These are phyloP conservation scores for Acidomyces sp. DNA, from an alignment of 495 filamentous ascomycete species.

Conservation along the genomic window DNA sequence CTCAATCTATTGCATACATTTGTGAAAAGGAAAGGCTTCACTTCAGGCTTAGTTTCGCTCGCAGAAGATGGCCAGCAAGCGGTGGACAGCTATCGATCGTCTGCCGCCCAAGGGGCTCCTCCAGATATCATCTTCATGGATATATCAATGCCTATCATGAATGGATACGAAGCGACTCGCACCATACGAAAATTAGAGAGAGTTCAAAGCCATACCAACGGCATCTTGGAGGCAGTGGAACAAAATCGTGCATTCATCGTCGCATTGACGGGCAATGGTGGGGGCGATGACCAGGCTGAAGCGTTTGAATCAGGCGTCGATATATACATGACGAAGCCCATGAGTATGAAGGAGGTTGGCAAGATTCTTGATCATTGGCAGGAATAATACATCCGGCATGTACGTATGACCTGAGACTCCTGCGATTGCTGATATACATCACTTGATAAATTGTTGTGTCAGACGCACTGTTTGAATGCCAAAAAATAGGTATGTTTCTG, in stretches of 20 bases:
- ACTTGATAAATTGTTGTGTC: too few species aligned
- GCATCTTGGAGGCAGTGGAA: too few species aligned
- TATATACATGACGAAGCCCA: conserved; percentile 12
- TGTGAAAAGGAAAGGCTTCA: conserved; percentile 12
- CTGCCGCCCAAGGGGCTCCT: not conserved
- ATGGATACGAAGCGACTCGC: conserved; percentile 18
- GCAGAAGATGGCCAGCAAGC: conserved; percentile 18
- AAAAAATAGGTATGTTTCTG: too few species aligned
- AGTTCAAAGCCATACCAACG: not conserved
- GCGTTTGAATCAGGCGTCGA: conserved; percentile 7
- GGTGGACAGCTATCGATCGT: conserved; percentile 6
- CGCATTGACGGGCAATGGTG: conserved; percentile 4
- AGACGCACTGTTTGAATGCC: too few species aligned
- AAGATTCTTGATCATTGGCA: too few species aligned
- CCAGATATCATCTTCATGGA: conserved; percentile 21
- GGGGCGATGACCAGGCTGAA: conserved; percentile 1
- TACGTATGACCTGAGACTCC: too few species aligned
- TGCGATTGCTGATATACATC: too few species aligned
- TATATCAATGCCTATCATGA: conserved; percentile 23
- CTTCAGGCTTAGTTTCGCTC: not conserved
- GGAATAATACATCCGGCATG: too few species aligned
- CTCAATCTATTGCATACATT: conserved; percentile 17
- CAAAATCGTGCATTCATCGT: conserved; percentile 1
- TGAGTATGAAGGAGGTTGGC: conserved; percentile 5
- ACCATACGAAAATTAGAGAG: conserved; percentile 8